Conservation (phyloP, 1,284 basidiomycete genomes). For the Ceratobasidium sp. region DNA sequence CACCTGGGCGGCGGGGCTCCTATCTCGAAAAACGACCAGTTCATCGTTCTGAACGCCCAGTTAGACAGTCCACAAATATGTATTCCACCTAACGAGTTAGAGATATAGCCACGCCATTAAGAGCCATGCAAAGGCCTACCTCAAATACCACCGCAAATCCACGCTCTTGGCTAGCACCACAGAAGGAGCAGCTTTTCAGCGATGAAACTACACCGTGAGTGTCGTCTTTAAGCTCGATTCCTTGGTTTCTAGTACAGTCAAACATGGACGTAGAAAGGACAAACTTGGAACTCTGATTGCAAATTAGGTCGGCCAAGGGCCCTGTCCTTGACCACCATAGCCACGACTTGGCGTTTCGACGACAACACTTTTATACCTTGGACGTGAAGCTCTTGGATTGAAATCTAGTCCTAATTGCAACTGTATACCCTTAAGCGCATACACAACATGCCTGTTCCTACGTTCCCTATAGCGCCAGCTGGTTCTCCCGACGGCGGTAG, state of each 20-base stretch:
- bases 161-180: slow-evolving; percentile 62
- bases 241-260: slow-evolving; percentile 8
- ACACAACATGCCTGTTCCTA: neutral
- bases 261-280: slow-evolving; percentile 13
- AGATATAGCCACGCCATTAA: neutral
- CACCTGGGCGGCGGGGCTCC: slow-evolving; percentile 54
- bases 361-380: neutral
- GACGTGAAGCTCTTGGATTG: neutral
- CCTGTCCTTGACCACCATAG: slow-evolving; percentile 6
- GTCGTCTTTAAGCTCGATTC: slow-evolving; percentile 26
- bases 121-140: slow-evolving; percentile 55
- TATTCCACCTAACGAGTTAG: neutral
- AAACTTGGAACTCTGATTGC: neutral
- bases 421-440: neutral
- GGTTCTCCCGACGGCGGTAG: slow-evolving; percentile 4
- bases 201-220: neutral
- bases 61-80: slow-evolving; percentile 1
- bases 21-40: slow-evolving; percentile 58
- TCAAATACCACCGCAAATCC: slow-evolving; percentile 72
- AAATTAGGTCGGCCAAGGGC: neutral
- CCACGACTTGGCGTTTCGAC: neutral
- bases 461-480: neutral
- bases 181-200: slow-evolving; percentile 63
- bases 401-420: neutral
- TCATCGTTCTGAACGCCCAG: slow-evolving; percentile 51